Evolutionary conservation across 2,329 filamentous ascomycete species (phyloP), one percentile per base, ranked within the genome.

Genomic region (Anisogramma anomala): DNA sequence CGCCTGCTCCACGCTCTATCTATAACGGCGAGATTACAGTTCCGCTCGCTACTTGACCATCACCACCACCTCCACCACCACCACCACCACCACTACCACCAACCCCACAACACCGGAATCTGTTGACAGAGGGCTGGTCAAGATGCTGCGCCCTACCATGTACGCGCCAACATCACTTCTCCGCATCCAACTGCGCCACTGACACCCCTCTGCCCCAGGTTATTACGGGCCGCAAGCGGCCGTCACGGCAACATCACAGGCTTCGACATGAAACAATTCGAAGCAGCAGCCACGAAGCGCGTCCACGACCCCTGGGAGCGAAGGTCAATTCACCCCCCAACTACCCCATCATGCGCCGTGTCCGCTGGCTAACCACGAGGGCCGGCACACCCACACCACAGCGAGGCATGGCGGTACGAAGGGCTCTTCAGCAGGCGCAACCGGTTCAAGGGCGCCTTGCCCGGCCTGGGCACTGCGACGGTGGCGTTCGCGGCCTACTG

Each of bases 361-460:
- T n/a, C n/a, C n/a, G n/a, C n/a, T n/a, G n/a, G n/a, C n/a, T n/a
- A n/a, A n/a, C n/a, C n/a, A n/a, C n/a, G n/a, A n/a, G n/a, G n/a
- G n/a, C 13, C 4, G 5, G 7, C 14, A 3, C 2, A 14, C n/a
- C 5, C n/a, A 19, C n/a, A 50, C 60, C n/a, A 50, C 60, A 98
- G 91, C 58, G 91, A 98, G 70, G 75, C 84, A 58, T 98, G 91
- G 91, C 77, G 91, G 64, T 95, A 94, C 71, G 79, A 74, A 26
- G 91, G 89, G 49, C 80, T 77, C 41, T 96, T 95, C 71, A 82
- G 80, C 51, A 77, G 89, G 54, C 83, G 71, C 67, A 94, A 94
- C 68, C 82, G 91, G 54, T 91, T 95, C 71, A 87, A 81, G 68
- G 70, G 74, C 55, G 71, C 78, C 49, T 86, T 98, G 60, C 91